Percentiles rank a stretch among this genome's conserved stretches.
phyloP scores from a whole-genome alignment of 352 stramenopile species.

The Phytopythium delawarense region DNA sequence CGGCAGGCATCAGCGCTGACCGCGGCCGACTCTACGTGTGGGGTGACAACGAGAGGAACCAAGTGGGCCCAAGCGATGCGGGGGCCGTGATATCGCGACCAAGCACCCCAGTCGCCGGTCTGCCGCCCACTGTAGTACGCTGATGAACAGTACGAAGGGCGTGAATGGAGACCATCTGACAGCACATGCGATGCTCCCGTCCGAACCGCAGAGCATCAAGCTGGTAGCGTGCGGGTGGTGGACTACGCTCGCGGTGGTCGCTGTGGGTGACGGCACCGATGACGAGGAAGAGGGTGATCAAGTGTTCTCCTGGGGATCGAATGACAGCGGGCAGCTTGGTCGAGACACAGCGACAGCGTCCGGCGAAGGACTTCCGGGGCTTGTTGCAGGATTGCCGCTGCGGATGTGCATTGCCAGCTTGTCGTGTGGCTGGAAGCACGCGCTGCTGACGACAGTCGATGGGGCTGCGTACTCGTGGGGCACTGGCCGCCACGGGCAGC shows the following conservation, averaged over 20 bases:
- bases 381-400: slow-evolving; percentile 17
- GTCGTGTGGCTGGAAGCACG: slow-evolving; percentile 83
- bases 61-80: slow-evolving; percentile 24
- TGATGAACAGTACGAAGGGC: neutral
- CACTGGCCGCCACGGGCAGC: slow-evolving; percentile 62
- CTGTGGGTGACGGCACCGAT: neutral
- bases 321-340: slow-evolving; percentile 48
- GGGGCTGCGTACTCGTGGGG: slow-evolving; percentile 66
- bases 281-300: slow-evolving; percentile 12
- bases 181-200: neutral
- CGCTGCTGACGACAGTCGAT: slow-evolving; percentile 41
- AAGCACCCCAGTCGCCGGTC: neutral
- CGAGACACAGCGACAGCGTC: slow-evolving; percentile 3
- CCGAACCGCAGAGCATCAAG: slow-evolving; percentile 17
- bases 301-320: slow-evolving; percentile 55
- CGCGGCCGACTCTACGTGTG: slow-evolving; percentile 52
- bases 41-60: slow-evolving; percentile 57
- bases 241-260: slow-evolving; percentile 47
- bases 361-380: neutral
- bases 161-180: neutral
- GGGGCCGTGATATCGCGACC: neutral
- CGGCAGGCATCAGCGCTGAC: slow-evolving; percentile 18
- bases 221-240: slow-evolving; percentile 72
- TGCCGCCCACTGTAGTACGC: neutral
- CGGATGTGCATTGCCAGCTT: slow-evolving; percentile 44